phyloP scores from a whole-genome alignment of 2,329 filamentous ascomycete genomes.

The Zarea fungicola region DNA sequence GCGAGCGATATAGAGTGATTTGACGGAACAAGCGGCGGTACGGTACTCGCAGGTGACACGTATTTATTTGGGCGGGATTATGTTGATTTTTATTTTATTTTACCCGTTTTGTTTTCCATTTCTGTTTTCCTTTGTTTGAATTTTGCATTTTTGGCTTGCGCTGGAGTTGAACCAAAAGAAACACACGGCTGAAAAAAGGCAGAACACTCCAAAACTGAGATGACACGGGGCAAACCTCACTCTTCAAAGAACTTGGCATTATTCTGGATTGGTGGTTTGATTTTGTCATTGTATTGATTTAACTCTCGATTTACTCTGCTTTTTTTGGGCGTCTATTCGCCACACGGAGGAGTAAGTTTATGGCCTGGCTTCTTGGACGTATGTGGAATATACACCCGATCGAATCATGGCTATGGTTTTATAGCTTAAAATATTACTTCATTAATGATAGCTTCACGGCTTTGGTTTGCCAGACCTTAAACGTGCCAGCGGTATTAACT shows the following conservation, averaged over 20 bases:
- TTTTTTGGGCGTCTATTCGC: background rate
- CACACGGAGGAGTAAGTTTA: no score
- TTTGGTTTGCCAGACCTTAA: no score
- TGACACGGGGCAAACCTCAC: conserved; percentile 13
- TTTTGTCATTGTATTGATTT: background rate
- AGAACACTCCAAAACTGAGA: conserved; percentile 15
- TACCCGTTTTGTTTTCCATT: background rate
- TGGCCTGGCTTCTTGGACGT: no score
- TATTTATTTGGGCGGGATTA: background rate
- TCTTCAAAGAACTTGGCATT: conserved; percentile 4
- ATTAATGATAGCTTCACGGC: no score
- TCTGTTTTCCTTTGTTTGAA: background rate
- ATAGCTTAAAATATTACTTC: no score
- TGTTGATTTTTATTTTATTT: background rate
- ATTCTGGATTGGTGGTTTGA: conserved; percentile 2
- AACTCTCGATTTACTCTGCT: background rate
- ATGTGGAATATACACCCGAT: no score
- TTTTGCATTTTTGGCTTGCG: conserved; percentile 4
- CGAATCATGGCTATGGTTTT: no score
- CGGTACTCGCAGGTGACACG: background rate
- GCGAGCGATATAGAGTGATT: conserved; percentile 6
- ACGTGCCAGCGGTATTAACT: no score
- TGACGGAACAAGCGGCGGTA: conserved; percentile 10
- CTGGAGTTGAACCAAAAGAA: conserved; percentile 13
- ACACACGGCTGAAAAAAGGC: conserved; percentile 9